These are phyloP conservation scores for Suillus luteus DNA, from an alignment of 768 basidiomycete genomes.

Conservation along the genomic window DNA sequence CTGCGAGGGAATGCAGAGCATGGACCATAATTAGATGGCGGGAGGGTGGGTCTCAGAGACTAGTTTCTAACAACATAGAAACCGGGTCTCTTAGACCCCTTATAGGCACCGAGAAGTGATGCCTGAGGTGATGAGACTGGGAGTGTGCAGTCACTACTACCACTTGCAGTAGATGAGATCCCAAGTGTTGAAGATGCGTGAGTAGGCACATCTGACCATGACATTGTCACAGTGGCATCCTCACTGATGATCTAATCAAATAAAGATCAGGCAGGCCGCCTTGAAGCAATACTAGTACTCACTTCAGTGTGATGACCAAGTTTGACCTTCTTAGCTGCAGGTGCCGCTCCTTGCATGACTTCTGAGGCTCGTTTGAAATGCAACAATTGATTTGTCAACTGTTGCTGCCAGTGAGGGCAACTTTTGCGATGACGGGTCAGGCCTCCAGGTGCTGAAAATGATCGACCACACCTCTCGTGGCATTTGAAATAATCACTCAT, in stretches of 20 bases:
- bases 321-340: too few relatives aligned
- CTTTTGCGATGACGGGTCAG: conserved; percentile 8
- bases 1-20: too few relatives aligned
- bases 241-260: not conserved
- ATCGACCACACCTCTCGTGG: not conserved
- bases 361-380: not conserved
- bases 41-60: too few relatives aligned
- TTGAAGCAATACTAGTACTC: not conserved
- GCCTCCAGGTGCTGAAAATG: conserved; percentile 11
- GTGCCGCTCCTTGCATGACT: not conserved
- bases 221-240: too few relatives aligned
- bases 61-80: too few relatives aligned
- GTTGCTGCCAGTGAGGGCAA: conserved; percentile 9
- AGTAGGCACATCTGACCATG: not conserved
- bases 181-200: not conserved
- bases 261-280: not conserved
- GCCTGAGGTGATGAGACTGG: too few relatives aligned
- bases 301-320: not conserved
- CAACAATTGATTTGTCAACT: not conserved
- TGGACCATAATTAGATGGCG: too few relatives aligned
- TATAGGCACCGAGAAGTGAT: too few relatives aligned
- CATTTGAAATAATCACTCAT: too few relatives aligned
- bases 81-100: too few relatives aligned
- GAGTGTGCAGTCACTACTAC: too few relatives aligned
- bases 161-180: not conserved